Evolutionary conservation across 2,329 filamentous ascomycete species (phyloP).

Genomic region (Clarireedia hainanense): DNA sequence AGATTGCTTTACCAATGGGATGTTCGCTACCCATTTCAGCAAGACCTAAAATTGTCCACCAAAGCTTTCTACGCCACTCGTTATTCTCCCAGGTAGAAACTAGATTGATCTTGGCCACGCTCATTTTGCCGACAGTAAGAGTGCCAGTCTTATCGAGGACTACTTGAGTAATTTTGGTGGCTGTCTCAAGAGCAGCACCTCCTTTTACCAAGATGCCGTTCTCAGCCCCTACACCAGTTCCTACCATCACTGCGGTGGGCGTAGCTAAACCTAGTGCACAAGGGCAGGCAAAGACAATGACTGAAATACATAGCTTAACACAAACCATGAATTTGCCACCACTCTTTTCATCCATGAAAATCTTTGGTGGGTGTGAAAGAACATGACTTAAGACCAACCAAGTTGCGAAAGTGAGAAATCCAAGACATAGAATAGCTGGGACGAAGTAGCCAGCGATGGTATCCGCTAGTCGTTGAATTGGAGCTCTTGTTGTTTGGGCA

Average conservation of each 20-base stretch:
- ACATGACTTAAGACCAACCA: slow-evolving; percentile 96
- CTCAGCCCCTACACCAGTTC: slow-evolving; percentile 92
- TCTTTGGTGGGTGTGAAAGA: slow-evolving; percentile 73
- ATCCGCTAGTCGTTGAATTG: slow-evolving; percentile 90
- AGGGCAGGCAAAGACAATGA: slow-evolving; percentile 96
- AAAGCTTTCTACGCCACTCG: slow-evolving; percentile 63
- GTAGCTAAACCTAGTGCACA: slow-evolving; percentile 94
- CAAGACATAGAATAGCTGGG: slow-evolving; percentile 77
- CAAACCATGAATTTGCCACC: slow-evolving; percentile 96
- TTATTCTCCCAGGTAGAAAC: slow-evolving; percentile 61
- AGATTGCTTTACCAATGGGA: slow-evolving; percentile 84
- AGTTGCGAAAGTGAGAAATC: slow-evolving; percentile 72
- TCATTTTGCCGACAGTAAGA: slow-evolving; percentile 92
- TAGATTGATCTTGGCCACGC: slow-evolving; percentile 65
- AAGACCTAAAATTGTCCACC: slow-evolving; percentile 96
- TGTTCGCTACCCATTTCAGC: slow-evolving; percentile 95
- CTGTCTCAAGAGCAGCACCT: slow-evolving; percentile 81
- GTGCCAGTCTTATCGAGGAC: slow-evolving; percentile 96
- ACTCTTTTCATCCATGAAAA: slow-evolving; percentile 72
- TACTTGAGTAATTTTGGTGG: slow-evolving; percentile 82
- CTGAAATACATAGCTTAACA: slow-evolving; percentile 93
- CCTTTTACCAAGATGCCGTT: slow-evolving; percentile 98
- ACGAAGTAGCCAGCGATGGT: slow-evolving; percentile 90
- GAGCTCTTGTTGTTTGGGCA: slow-evolving; percentile 87
- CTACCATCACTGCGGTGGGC: slow-evolving; percentile 97